Percentiles rank a stretch among this genome's conserved stretches.
phyloP scores from a whole-genome alignment of 192 early-diverging fungal genomes.

The Coemansia sp. region DNA sequence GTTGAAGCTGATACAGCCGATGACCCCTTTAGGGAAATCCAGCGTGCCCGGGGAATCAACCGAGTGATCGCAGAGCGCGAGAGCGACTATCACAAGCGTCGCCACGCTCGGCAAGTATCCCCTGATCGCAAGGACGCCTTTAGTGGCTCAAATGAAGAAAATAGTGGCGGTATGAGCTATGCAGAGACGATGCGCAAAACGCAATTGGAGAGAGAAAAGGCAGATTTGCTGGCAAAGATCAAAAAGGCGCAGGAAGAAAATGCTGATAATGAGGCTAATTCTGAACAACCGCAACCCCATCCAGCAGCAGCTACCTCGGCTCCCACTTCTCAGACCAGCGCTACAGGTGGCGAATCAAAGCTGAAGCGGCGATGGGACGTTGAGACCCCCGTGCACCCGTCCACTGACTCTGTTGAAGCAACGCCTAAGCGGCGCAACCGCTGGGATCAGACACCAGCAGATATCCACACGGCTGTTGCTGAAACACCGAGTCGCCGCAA shows the following conservation, averaged over 20 bases:
- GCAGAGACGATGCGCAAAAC: conserved; percentile 81
- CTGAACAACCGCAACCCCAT: conserved; percentile 37
- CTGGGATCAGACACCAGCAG: conserved; percentile 71
- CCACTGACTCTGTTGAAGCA: conserved; percentile 10
- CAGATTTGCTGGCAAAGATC: conserved; percentile 64
- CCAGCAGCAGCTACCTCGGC: no score
- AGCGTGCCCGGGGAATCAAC: conserved; percentile 38
- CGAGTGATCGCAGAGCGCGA: conserved; percentile 79
- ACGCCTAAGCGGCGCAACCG: conserved; percentile 53
- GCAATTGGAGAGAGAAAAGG: conserved; percentile 81
- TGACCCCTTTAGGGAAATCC: conserved; percentile 63
- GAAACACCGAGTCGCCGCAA: conserved; percentile 30
- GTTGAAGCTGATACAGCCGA: conserved; percentile 51
- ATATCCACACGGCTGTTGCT: conserved; percentile 31
- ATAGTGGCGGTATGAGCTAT: conserved; percentile 71
- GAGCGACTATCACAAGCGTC: conserved; percentile 80
- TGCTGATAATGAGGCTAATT: conserved; percentile 26
- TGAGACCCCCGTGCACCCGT: conserved; percentile 64
- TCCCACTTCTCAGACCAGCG: no score
- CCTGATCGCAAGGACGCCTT: conserved; percentile 82
- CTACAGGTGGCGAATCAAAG: conserved; percentile 28
- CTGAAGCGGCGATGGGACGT: conserved; percentile 85
- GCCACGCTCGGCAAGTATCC: conserved; percentile 74
- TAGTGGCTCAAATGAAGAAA: no score
- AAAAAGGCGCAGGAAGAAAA: conserved; percentile 62